Percentiles rank a stretch among this genome's conserved stretches.
Conservation (phyloP, 345 rosid genomes). For the Hibiscus syriacus region DNA sequence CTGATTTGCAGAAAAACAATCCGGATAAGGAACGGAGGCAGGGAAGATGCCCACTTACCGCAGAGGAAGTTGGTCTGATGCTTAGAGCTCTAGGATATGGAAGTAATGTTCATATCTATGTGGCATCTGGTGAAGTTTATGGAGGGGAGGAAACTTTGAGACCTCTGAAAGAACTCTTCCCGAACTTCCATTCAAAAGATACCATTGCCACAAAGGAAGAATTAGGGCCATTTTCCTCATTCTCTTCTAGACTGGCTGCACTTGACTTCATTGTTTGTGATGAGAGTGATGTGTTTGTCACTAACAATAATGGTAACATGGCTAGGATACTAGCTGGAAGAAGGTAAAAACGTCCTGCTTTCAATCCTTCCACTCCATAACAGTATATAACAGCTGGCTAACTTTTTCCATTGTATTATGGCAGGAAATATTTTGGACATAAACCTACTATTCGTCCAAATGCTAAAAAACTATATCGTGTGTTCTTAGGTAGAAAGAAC, state of each 20-base stretch:
- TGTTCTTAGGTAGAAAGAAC: slow-evolving; percentile 58
- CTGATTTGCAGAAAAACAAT: slow-evolving; percentile 45
- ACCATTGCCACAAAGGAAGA: slow-evolving; percentile 73
- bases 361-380: not conserved
- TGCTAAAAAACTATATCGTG: slow-evolving; percentile 68
- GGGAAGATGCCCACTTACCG: slow-evolving; percentile 95
- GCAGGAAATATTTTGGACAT: slow-evolving; percentile 91
- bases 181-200: slow-evolving; percentile 80
- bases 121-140: slow-evolving; percentile 96
- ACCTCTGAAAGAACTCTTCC: slow-evolving; percentile 80
- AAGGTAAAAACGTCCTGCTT: slow-evolving; percentile 38
- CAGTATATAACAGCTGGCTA: slow-evolving; percentile 4
- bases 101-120: slow-evolving; percentile 81
- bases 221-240: slow-evolving; percentile 59
- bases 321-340: slow-evolving; percentile 88
- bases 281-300: slow-evolving; percentile 89
- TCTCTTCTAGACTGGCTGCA: slow-evolving; percentile 97
- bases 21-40: slow-evolving; percentile 94
- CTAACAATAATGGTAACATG: slow-evolving; percentile 98
- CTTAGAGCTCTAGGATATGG: slow-evolving; percentile 93
- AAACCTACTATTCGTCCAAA: slow-evolving; percentile 91
- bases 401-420: slow-evolving; percentile 4
- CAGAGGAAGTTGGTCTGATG: slow-evolving; percentile 95
- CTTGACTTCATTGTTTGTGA: slow-evolving; percentile 92
- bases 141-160: slow-evolving; percentile 78